These are phyloP conservation scores for Phialophora macrospora DNA, from an alignment of 2,329 filamentous ascomycete species.

Conservation along the genomic window DNA sequence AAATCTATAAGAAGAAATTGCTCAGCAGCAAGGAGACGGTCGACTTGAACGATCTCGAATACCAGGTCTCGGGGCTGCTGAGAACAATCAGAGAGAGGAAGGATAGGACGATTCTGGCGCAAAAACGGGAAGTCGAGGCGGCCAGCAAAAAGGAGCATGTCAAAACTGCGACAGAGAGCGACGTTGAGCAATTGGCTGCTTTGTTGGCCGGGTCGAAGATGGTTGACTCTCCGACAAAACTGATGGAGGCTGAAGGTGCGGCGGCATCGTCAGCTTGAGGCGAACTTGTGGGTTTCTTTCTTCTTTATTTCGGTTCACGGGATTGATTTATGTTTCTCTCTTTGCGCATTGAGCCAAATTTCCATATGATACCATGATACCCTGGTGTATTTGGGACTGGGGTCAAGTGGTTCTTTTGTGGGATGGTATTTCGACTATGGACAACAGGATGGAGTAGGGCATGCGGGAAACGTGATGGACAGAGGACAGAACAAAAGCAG, in stretches of 20 bases:
- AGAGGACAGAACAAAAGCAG: not conserved
- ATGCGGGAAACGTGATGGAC: not conserved
- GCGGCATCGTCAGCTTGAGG: not conserved
- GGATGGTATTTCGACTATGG: not conserved
- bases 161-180: conserved; percentile 27
- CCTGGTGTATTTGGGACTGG: not conserved
- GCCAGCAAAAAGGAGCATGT: conserved; percentile 11
- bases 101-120: not conserved
- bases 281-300: not conserved
- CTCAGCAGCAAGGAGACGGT: conserved; percentile 51
- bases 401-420: not conserved
- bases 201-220: conserved; percentile 30
- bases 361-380: not conserved
- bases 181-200: conserved; percentile 29
- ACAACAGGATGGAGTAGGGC: not conserved
- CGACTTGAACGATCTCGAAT: conserved; percentile 60
- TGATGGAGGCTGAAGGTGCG: not conserved
- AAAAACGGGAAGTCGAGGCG: not conserved
- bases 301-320: not conserved
- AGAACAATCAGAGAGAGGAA: conserved; percentile 50
- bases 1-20: conserved; percentile 63
- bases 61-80: conserved; percentile 59
- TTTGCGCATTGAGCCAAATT: not conserved
- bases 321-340: not conserved
- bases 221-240: conserved; percentile 20